These are phyloP conservation scores for Acanthamoeba culbertsoni DNA, from an alignment of 208 protist genomes.

Conservation along the genomic window DNA sequence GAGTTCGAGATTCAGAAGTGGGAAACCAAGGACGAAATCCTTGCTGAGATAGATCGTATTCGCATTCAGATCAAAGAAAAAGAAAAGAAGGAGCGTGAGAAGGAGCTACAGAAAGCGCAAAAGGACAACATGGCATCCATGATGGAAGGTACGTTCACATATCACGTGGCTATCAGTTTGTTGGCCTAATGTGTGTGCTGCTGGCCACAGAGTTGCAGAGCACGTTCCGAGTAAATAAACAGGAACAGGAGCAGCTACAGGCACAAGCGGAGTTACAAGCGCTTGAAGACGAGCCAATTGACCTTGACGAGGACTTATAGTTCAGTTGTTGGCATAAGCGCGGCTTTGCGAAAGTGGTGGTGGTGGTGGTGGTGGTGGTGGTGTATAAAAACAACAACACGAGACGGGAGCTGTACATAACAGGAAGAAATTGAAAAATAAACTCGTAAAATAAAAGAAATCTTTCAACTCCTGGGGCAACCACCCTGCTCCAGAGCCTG, in stretches of 20 bases:
- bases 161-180: no score
- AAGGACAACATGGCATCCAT: slow-evolving; percentile 26
- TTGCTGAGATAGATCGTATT: slow-evolving; percentile 8
- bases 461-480: no score
- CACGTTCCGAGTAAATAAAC: neutral
- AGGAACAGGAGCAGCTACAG: neutral
- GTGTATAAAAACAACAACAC: no score
- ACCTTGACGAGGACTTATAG: slow-evolving; percentile 28
- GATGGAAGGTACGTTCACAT: neutral
- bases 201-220: neutral
- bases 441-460: no score
- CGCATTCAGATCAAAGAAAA: neutral
- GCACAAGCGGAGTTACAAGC: neutral
- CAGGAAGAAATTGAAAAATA: no score
- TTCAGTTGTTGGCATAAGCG: no score
- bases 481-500: no score
- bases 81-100: neutral
- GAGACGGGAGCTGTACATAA: no score
- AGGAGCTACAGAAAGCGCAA: neutral
- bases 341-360: neutral
- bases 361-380: no score
- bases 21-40: slow-evolving; percentile 57
- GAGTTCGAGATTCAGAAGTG: slow-evolving; percentile 58
- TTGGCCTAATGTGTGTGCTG: neutral
- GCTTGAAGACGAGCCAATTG: slow-evolving; percentile 35